Evolutionary conservation across 192 early-diverging fungal genomes (phyloP), one percentile per base, ranked within the genome.

Genomic region (Tieghemiomyces parasiticus): DNA sequence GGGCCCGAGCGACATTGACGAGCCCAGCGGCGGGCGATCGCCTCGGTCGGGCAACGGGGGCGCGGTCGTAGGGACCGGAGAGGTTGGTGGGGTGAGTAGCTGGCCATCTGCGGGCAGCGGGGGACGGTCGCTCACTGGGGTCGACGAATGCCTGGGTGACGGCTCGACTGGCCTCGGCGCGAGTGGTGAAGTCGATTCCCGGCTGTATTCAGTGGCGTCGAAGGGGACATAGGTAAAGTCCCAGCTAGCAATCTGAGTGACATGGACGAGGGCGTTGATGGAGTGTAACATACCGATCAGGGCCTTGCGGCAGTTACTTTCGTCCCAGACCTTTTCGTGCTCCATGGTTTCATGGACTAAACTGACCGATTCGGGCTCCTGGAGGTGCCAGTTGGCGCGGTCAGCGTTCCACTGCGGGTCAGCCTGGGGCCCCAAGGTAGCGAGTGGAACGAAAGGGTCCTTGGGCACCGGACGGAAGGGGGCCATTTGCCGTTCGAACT

Each of bases 301-400:
- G 50, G 50, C 50, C 50, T 52, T 52, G 13, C 26, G 16, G 24
- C 50, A 52, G 50, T 30, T 52, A 52, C 14, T 16, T 28, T 52
- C 50, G 50, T 52, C 30, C 50, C 50, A 52, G 50, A 25, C 50
- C 6, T 52, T 52, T 14, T 14, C 24, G n/a, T n/a, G n/a, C 6
- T 29, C 24, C 30, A 24, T 14, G 26, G 16, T 13, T 13, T 52
- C 30, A 16, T 52, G 12, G 50, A 28, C 16, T 24, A 24, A 2
- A 16, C 50, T 13, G 0, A 14, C 50, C 2, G 24, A 29, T 52
- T 52, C 50, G 26, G 26, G 22, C 16, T 52, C 50, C 26, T 29
- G 14, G 2, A 52, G 14, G 0, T 25, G 1, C 4, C 2, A 30
- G 50, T 52, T 30, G 16, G 22, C 26, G 26, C 13, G 24, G 24